Conservation (phyloP, 2,329 filamentous ascomycete species). For the Leptographium procerum region DNA sequence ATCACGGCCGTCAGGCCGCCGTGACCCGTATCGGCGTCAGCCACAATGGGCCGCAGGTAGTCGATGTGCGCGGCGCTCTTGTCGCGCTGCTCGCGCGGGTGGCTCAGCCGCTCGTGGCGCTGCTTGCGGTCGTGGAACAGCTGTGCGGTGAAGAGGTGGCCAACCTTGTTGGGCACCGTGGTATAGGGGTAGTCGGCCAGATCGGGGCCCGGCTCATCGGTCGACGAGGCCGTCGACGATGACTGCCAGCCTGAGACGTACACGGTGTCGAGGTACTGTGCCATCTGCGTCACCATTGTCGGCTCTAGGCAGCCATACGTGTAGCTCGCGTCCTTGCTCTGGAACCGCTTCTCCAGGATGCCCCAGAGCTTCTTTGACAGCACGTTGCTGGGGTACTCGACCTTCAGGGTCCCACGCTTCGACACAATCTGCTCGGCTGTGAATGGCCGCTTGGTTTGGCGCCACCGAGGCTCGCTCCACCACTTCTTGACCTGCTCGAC, state of each 20-base stretch:
- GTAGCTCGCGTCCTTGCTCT: conserved; percentile 68
- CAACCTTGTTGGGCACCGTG: conserved; percentile 96
- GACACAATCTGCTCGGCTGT: conserved; percentile 94
- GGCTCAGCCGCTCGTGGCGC: conserved; percentile 76
- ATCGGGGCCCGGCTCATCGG: conserved; percentile 94
- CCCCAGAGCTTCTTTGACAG: conserved; percentile 92
- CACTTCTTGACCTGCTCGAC: conserved; percentile 83
- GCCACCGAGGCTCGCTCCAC: conserved; percentile 90
- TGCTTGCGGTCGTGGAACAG: conserved; percentile 99
- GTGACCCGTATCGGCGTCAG: conserved; percentile 94
- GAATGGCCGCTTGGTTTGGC: conserved; percentile 82
- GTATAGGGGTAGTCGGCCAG: conserved; percentile 96
- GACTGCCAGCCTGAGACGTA: conserved; percentile 99
- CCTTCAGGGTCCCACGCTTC: conserved; percentile 83
- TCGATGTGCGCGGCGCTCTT: conserved; percentile 66
- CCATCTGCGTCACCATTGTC: conserved; percentile 99
- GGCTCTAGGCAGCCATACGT: conserved; percentile 97
- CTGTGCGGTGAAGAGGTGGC: conserved; percentile 95
- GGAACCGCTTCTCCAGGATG: conserved; percentile 76
- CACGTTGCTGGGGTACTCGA: conserved; percentile 81
- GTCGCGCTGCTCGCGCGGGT: conserved; percentile 56
- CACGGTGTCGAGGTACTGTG: conserved; percentile 95
- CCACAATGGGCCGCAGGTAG: conserved; percentile 90
- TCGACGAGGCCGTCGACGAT: conserved; percentile 87
- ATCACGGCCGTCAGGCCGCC: conserved; percentile 97